Evolutionary conservation across 169 alveolate species (phyloP).

Genomic region (Blepharisma undulans): DNA sequence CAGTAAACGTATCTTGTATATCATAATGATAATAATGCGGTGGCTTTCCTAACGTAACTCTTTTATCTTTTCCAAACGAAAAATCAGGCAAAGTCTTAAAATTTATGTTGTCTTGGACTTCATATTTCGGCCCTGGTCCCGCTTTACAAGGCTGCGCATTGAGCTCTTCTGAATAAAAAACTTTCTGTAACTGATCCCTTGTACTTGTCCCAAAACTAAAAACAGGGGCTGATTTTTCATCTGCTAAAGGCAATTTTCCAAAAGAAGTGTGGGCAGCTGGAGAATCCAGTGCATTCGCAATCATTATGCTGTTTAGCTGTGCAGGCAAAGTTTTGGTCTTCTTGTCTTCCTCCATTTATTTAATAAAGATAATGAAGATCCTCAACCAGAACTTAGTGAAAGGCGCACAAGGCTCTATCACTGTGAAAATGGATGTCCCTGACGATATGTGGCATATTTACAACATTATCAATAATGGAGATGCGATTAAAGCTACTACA

Average conservation of each 20-base stretch:
- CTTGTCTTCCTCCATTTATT: background rate
- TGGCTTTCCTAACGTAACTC: conserved; percentile 42
- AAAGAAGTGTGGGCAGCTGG: conserved; percentile 63
- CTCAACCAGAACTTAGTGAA: background rate
- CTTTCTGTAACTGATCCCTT: conserved; percentile 54
- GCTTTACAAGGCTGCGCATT: conserved; percentile 47
- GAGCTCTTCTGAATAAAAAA: conserved; percentile 54
- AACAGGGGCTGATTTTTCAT: conserved; percentile 57
- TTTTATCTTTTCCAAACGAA: conserved; percentile 49
- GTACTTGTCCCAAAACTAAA: conserved; percentile 57
- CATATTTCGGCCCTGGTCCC: conserved; percentile 71
- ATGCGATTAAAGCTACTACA: conserved; percentile 53
- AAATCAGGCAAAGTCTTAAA: conserved; percentile 51
- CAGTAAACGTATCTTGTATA: conserved; percentile 58
- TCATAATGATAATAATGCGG: conserved; percentile 62
- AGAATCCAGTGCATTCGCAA: conserved; percentile 60
- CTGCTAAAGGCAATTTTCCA: conserved; percentile 66
- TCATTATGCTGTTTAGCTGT: background rate
- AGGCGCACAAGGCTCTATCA: conserved; percentile 16
- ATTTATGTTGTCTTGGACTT: conserved; percentile 46
- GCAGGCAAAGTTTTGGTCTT: background rate
- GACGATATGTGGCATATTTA: conserved; percentile 67
- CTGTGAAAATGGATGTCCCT: background rate
- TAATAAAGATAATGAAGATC: conserved; percentile 17
- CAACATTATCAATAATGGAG: conserved; percentile 52